phyloP scores from a whole-genome alignment of 768 basidiomycete genomes.

The Suillus subluteus region DNA sequence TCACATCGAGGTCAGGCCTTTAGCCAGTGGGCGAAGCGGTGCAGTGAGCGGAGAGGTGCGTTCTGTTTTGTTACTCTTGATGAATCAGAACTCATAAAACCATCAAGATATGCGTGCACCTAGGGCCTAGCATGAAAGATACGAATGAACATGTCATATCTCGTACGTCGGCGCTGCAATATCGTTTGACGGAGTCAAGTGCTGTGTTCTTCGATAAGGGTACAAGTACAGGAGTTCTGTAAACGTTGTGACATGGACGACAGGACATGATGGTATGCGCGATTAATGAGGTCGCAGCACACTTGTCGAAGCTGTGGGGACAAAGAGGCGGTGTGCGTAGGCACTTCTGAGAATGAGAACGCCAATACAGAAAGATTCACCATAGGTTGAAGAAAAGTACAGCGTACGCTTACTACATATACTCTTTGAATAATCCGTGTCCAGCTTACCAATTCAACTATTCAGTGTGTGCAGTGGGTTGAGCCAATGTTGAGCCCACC shows the following conservation, averaged over 20 bases:
- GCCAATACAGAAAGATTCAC: neutral
- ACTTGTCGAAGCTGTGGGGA: neutral
- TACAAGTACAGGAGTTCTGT: slow-evolving; percentile 67
- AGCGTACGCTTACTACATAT: slow-evolving; percentile 1
- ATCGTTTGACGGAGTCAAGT: slow-evolving; percentile 67
- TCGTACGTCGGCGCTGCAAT: slow-evolving; percentile 65
- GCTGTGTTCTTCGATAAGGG: slow-evolving; percentile 76
- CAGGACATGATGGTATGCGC: neutral
- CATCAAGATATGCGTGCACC: slow-evolving; percentile 64
- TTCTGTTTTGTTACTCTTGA: slow-evolving; percentile 2
- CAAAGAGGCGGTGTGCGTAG: neutral
- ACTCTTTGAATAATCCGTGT: neutral
- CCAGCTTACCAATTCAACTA: neutral
- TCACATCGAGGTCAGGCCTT: slow-evolving; percentile 71
- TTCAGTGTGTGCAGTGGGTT: neutral
- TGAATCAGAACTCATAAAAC: neutral
- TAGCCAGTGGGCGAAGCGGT: slow-evolving; percentile 77
- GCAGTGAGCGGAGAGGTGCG: slow-evolving; percentile 77
- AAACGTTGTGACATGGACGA: slow-evolving; percentile 13
- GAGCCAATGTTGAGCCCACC: neutral
- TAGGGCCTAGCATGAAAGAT: slow-evolving; percentile 47
- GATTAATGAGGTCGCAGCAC: neutral
- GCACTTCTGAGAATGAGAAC: neutral
- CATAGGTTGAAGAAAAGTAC: neutral
- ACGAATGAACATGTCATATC: slow-evolving; percentile 44